Conservation (phyloP, 371 early-diverging fungal genomes). For the Lichtheimia hyalospora region DNA sequence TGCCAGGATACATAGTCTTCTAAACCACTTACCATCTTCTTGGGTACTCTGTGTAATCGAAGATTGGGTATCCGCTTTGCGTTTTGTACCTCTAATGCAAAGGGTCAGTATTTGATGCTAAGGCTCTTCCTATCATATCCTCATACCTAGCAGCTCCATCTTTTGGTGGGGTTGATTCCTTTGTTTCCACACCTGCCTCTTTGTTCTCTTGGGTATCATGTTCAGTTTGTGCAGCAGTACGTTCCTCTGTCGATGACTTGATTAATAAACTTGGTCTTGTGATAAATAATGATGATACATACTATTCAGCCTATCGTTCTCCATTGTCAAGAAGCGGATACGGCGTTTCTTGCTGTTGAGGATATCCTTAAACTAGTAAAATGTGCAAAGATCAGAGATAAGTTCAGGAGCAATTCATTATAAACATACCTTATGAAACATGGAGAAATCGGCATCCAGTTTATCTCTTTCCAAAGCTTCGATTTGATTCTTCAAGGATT, state of each 20-base stretch:
- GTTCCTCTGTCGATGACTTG: background rate
- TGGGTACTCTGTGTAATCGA: no score
- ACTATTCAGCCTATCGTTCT: slow-evolving; percentile 8
- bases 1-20: background rate
- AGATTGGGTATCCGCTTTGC: background rate
- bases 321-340: slow-evolving; percentile 5
- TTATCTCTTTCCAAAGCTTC: slow-evolving; percentile 9
- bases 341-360: slow-evolving; percentile 13
- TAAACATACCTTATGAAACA: slow-evolving; percentile 9
- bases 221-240: background rate
- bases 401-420: background rate
- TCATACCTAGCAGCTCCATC: background rate
- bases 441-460: slow-evolving; percentile 10
- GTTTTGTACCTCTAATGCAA: background rate
- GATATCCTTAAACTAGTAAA: slow-evolving; percentile 9
- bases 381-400: background rate
- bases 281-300: background rate
- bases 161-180: background rate
- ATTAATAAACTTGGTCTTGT: background rate
- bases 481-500: slow-evolving; percentile 6
- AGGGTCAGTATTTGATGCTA: background rate
- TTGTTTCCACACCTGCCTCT: background rate
- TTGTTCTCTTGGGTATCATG: background rate
- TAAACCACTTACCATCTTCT: no score
- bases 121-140: background rate